Conservation (phyloP, 140 eudicot genomes). For the Ambrosia hybrid region DNA sequence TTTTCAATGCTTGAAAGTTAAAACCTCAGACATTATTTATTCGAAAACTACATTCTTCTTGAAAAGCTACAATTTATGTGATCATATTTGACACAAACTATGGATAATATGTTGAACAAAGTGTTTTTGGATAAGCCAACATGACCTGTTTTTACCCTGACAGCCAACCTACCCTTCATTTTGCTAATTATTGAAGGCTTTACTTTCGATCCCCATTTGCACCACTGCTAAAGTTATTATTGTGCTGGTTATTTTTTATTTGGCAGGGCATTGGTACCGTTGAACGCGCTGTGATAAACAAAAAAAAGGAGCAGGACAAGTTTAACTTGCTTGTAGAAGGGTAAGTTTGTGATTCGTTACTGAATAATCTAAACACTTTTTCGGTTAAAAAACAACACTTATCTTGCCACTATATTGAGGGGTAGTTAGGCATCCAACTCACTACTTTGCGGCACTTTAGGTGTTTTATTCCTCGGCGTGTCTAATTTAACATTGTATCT, state of each 20-base stretch:
- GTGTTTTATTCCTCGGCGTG: neutral
- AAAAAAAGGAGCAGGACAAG: slow-evolving; percentile 42
- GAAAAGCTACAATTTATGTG: too few relatives aligned
- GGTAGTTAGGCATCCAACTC: neutral
- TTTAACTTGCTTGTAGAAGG: slow-evolving; percentile 81
- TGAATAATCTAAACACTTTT: neutral
- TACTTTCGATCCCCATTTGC: too few relatives aligned
- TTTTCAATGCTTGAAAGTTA: neutral
- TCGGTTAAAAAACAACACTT: neutral
- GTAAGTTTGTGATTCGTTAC: slow-evolving; percentile 39
- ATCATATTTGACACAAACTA: too few relatives aligned
- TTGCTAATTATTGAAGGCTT: too few relatives aligned
- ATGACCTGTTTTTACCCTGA: too few relatives aligned
- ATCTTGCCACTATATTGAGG: slow-evolving; percentile 5
- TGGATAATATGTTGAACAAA: too few relatives aligned
- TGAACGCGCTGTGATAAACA: slow-evolving; percentile 77
- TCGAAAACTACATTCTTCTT: too few relatives aligned
- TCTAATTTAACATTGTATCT: neutral
- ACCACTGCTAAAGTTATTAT: too few relatives aligned
- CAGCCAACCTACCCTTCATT: too few relatives aligned
- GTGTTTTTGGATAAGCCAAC: too few relatives aligned
- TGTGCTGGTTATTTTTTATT: neutral
- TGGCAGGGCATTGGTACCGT: slow-evolving; percentile 82
- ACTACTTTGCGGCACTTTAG: too few relatives aligned
- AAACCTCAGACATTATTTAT: too few relatives aligned